A percentile compares a stretch with the other conserved stretches of the same genome.
Conservation (phyloP, 352 stramenopile genomes). For the Globisporangium cylindrosporum region DNA sequence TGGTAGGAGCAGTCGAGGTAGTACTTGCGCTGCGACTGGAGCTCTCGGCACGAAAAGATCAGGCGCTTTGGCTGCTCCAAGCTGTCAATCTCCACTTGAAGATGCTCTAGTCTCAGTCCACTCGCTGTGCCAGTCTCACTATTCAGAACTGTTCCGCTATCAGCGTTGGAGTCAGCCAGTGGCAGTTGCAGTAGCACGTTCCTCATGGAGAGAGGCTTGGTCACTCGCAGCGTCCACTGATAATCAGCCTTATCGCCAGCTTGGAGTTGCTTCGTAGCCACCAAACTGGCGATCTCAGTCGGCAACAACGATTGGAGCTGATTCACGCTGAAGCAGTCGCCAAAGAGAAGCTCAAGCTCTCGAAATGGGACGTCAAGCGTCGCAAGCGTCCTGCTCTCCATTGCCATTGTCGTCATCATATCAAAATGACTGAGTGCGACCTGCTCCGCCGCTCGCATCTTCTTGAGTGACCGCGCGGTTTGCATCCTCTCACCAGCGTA, state of each 20-base stretch:
- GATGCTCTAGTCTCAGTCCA: conserved; percentile 20
- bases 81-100: conserved; percentile 48
- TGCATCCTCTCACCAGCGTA: conserved; percentile 49
- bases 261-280: background rate
- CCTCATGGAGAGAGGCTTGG: conserved; percentile 11
- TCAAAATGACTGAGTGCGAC: background rate
- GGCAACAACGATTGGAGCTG: background rate
- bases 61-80: conserved; percentile 35
- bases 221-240: conserved; percentile 8
- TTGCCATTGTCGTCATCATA: background rate
- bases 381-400: conserved; percentile 4
- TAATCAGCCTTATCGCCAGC: background rate
- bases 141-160: background rate
- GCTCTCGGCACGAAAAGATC: conserved; percentile 51
- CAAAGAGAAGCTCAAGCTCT: conserved; percentile 16
- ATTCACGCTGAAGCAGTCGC: background rate
- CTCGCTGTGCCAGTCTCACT: background rate
- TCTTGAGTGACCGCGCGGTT: conserved; percentile 31
- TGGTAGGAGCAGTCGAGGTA: conserved; percentile 44
- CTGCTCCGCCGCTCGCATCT: conserved; percentile 19
- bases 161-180: background rate
- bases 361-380: conserved; percentile 8
- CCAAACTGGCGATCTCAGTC: background rate
- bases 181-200: background rate
- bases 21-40: conserved; percentile 43